These are phyloP conservation scores for Parathielavia appendiculata DNA, from an alignment of 495 filamentous ascomycete genomes.

Conservation along the genomic window DNA sequence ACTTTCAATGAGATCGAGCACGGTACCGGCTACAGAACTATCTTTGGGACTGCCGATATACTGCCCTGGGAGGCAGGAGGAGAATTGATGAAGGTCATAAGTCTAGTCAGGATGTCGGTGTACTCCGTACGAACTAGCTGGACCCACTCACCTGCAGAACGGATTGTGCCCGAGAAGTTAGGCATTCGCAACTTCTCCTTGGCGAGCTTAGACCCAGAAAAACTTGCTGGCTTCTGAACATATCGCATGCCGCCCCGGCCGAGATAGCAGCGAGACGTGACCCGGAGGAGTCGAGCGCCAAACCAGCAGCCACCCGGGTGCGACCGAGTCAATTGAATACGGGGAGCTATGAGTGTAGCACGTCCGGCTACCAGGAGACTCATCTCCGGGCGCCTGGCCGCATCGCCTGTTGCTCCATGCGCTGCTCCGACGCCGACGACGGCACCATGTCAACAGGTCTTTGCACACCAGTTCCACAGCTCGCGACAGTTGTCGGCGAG, in stretches of 20 bases:
- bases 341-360: slow-evolving; percentile 33
- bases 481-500: slow-evolving; percentile 37
- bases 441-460: slow-evolving; percentile 10
- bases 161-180: slow-evolving; percentile 11
- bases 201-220: slow-evolving; percentile 23
- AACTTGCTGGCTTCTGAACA: slow-evolving; percentile 20
- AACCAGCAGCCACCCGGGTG: slow-evolving; percentile 18
- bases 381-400: slow-evolving; percentile 30
- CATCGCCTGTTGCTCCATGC: slow-evolving; percentile 4
- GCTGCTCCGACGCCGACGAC: slow-evolving; percentile 10
- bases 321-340: slow-evolving; percentile 13
- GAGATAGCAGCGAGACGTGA: slow-evolving; percentile 12
- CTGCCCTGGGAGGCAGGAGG: neutral
- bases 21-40: no score
- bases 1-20: no score
- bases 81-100: slow-evolving; percentile 8
- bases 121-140: no score
- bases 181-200: neutral
- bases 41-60: no score
- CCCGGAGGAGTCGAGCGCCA: slow-evolving; percentile 11
- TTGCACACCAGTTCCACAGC: slow-evolving; percentile 38
- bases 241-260: slow-evolving; percentile 10
- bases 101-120: neutral
- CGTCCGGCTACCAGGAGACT: slow-evolving; percentile 33
- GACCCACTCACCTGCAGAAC: neutral